These are phyloP conservation scores for Penicillium samsonianum DNA, from an alignment of 495 filamentous ascomycete genomes.

Conservation along the genomic window DNA sequence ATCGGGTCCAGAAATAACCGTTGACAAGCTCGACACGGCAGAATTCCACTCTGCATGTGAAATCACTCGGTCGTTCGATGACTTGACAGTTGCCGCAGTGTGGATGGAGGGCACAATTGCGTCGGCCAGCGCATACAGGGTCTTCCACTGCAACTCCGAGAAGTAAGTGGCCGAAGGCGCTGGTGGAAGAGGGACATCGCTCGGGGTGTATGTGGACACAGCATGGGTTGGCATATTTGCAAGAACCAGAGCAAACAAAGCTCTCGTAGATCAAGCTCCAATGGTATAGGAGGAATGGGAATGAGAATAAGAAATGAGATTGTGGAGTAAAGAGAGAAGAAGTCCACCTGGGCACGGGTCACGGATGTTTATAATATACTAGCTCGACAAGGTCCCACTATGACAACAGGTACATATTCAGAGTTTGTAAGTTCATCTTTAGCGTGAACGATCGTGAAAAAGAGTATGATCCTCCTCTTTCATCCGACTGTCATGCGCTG, in stretches of 20 bases:
- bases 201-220: constrained; percentile 34
- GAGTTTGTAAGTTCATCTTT: not conserved
- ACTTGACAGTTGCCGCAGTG: constrained; percentile 27
- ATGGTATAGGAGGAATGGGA: not conserved
- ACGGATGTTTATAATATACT: not conserved
- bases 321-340: not conserved
- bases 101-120: constrained; percentile 56
- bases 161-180: constrained; percentile 42
- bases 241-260: not conserved
- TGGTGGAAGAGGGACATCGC: constrained; percentile 48
- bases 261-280: not conserved
- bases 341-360: not conserved
- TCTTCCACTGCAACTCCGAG: constrained; percentile 55
- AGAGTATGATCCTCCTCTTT: too few species aligned
- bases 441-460: not conserved
- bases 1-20: constrained; percentile 32
- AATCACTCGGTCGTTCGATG: constrained; percentile 35
- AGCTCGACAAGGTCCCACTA: not conserved
- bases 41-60: constrained; percentile 38
- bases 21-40: constrained; percentile 32
- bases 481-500: not conserved
- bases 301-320: not conserved
- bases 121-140: constrained; percentile 55
- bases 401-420: not conserved
- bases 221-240: constrained; percentile 30